Base-by-base conservation (phyloP, 140 eudicot genomes). In the Oenanthe javanica region DNA sequence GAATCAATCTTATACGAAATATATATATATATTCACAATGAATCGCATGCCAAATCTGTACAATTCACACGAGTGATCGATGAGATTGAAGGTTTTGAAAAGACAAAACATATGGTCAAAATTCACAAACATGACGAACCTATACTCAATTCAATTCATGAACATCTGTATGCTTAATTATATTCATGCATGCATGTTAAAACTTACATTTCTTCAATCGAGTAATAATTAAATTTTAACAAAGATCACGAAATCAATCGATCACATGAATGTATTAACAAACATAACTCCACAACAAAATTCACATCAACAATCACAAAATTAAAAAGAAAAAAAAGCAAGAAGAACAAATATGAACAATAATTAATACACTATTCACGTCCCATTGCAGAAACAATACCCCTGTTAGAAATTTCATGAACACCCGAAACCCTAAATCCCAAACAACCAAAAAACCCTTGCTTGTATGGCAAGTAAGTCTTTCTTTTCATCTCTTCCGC, bases 401-500 rank as follows among this genome's bases (percentile, higher is more conserved):
- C 89, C 81, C 87, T 46, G 31, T 45, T 85, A 12, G 92, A 86
- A 57, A 87, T 72, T 36, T 89, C 85, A 72, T 85, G 86, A 52
- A 82, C 84, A 76, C 76, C 57, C 1, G 88, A 88, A 73, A 78
- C 87, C 27, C 38, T 82, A 64, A 93, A 91, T 12, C 98, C 98
- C 83, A 93, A 84, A 85, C 97, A 93, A 15, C 97, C 98, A 52
- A 93, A 83, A 23, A 93, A 79, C 48, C 98, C 98, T 15, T 86
- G 87, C 51, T 82, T 91, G 84, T 93, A 93, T 16, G 98, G 98
- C 94, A 94, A 82, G 61, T 76, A 86, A 0, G 98, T 94, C 86
- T 88, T 92, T 93, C 54, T 84, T 88, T 71, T 82, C 96, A 92
- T 88, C 83, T 94, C 97, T 75, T 92, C 96, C 42, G 98, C 84